A percentile compares a stretch with the other conserved stretches of the same genome.
Evolutionary conservation across 2,329 filamentous ascomycete species (phyloP).

Genomic region (Taxawa tesnikishii): DNA sequence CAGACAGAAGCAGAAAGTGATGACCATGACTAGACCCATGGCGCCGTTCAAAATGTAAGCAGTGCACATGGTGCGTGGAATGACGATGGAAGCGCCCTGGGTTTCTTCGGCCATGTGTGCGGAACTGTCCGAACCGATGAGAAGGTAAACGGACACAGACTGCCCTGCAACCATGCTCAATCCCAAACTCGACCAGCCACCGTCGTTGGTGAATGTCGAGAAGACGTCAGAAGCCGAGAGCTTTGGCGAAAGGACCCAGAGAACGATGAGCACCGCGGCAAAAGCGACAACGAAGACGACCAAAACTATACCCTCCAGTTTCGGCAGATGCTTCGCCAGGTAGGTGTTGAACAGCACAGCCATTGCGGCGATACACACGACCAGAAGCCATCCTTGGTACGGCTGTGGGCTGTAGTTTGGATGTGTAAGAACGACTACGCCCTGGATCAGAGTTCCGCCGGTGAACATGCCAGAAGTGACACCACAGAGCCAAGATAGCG

Average conservation of each 20-base stretch:
- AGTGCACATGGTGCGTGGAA: neutral
- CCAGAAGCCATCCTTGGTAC: conserved; percentile 4
- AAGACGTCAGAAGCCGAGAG: neutral
- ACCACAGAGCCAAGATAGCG: conserved; percentile 4
- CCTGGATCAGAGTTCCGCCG: conserved; percentile 3
- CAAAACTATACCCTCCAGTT: neutral
- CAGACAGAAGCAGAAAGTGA: neutral
- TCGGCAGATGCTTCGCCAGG: conserved; percentile 1
- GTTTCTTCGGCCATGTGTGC: neutral
- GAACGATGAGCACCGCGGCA: neutral
- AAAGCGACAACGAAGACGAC: neutral
- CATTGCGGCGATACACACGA: conserved; percentile 3
- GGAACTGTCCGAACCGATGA: neutral
- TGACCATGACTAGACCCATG: neutral
- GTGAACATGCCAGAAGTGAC: conserved; percentile 3
- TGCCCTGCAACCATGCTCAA: neutral
- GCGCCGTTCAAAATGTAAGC: neutral
- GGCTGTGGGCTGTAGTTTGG: conserved; percentile 1
- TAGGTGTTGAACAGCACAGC: conserved; percentile 6
- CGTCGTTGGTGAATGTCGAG: neutral
- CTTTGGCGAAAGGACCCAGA: neutral
- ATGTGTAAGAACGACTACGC: conserved; percentile 1
- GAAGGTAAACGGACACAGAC: too few relatives aligned
- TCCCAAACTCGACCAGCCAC: neutral
- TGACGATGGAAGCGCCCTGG: neutral